Evolutionary conservation across 148 eudicot species (phyloP).

Genomic region (Camellia lanceoleosa): DNA sequence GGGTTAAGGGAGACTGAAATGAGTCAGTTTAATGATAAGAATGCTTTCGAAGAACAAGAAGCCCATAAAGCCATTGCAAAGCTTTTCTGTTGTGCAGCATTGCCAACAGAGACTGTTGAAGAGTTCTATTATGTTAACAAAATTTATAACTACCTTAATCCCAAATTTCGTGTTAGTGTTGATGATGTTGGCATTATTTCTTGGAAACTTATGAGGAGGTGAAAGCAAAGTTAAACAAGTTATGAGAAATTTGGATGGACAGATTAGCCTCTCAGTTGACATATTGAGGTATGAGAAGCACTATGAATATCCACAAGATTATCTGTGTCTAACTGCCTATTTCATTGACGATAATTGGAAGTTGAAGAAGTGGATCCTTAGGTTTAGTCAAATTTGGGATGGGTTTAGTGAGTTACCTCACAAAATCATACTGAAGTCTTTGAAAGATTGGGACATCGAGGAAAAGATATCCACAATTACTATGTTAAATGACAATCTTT

Average conservation of each 20-base stretch:
- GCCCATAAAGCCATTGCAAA: background rate
- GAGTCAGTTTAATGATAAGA: background rate
- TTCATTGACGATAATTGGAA: too few relatives aligned
- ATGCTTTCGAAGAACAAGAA: background rate
- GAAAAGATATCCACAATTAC: constrained; percentile 1
- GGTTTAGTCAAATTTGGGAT: background rate
- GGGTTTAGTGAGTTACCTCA: background rate
- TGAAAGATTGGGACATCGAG: constrained; percentile 4
- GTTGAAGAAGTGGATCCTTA: too few relatives aligned
- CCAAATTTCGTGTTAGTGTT: background rate
- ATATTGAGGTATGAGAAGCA: background rate
- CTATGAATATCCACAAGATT: background rate
- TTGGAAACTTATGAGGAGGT: constrained; percentile 6
- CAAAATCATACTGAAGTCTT: background rate
- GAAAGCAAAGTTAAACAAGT: constrained; percentile 5
- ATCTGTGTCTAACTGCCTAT: background rate
- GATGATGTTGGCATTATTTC: background rate
- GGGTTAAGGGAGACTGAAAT: too few relatives aligned
- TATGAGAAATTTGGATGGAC: constrained; percentile 4
- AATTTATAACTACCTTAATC: background rate
- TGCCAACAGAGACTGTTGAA: background rate
- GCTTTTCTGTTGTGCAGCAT: background rate
- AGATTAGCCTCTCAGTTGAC: background rate
- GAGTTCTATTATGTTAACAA: background rate
- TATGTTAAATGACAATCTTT: background rate